Evolutionary conservation across 2,329 filamentous ascomycete genomes (phyloP).

Genomic region (Ophiostoma ips): DNA sequence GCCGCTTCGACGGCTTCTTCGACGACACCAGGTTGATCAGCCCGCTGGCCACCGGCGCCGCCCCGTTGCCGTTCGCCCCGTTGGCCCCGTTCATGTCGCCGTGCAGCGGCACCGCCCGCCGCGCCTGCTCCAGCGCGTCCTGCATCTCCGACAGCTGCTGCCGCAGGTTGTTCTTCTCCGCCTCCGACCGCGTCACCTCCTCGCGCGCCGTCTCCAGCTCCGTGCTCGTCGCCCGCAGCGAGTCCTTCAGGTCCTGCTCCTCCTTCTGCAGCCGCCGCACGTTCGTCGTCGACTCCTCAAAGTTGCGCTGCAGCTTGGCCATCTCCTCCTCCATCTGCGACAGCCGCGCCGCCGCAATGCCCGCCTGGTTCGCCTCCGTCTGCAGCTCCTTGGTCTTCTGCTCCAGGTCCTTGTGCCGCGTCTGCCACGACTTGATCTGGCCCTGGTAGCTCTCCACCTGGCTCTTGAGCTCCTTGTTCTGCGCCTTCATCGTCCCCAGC

Average conservation of each 20-base stretch:
- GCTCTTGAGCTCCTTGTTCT: conserved; percentile 78
- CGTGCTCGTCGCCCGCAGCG: conserved; percentile 60
- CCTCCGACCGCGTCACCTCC: conserved; percentile 62
- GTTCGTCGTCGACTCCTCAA: conserved; percentile 79
- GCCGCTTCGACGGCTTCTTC: conserved; percentile 81
- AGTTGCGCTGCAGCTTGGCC: conserved; percentile 75
- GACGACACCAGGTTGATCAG: conserved; percentile 94
- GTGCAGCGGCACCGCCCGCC: conserved; percentile 59
- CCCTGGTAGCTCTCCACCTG: conserved; percentile 94
- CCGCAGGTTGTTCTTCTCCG: conserved; percentile 70
- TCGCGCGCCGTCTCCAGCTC: conserved; percentile 71
- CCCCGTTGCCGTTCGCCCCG: conserved; percentile 20
- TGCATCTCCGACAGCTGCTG: conserved; percentile 83
- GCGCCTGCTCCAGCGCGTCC: conserved; percentile 81
- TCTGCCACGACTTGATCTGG: conserved; percentile 94
- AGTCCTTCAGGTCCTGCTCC: conserved; percentile 73
- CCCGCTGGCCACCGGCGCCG: conserved; percentile 48
- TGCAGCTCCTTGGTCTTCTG: conserved; percentile 86
- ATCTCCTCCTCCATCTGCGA: conserved; percentile 92
- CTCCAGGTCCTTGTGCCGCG: conserved; percentile 78
- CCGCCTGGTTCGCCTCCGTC: conserved; percentile 91
- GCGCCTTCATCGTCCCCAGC: conserved; percentile 77
- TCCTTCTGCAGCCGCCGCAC: conserved; percentile 93
- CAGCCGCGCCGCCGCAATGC: conserved; percentile 82
- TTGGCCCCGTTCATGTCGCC: conserved; percentile 36